Evolutionary conservation across 176 grass and related monocot species (phyloP).

Genomic region (Hordeum marinum): DNA sequence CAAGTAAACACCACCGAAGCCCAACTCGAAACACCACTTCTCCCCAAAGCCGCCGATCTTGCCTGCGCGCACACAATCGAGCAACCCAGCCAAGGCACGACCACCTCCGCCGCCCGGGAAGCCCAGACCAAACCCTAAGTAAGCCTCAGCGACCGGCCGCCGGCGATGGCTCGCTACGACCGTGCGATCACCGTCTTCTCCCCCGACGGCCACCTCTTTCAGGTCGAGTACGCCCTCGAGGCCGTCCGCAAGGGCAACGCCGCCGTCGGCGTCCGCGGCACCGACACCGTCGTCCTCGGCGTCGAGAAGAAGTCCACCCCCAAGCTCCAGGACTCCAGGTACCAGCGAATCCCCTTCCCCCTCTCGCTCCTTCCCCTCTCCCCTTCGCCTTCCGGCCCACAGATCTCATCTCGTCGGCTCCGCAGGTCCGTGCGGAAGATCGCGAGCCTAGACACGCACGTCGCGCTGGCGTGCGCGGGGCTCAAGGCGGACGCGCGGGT

Average conservation of each 20-base stretch:
- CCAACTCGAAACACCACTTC: slow-evolving; percentile 13
- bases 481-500: slow-evolving; percentile 95
- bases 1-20: background rate
- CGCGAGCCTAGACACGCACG: slow-evolving; percentile 80
- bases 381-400: background rate
- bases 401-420: background rate
- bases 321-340: slow-evolving; percentile 98
- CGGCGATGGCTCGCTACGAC: slow-evolving; percentile 93
- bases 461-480: slow-evolving; percentile 93
- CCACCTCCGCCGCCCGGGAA: slow-evolving; percentile 18
- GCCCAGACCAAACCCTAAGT: slow-evolving; percentile 44
- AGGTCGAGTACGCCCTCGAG: slow-evolving; percentile 99
- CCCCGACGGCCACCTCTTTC: slow-evolving; percentile 98
- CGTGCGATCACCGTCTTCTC: slow-evolving; percentile 99
- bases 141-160: background rate
- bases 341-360: background rate
- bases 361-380: no score
- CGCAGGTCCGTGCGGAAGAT: slow-evolving; percentile 81
- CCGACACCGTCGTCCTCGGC: slow-evolving; percentile 92
- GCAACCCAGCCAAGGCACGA: background rate
- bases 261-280: slow-evolving; percentile 91
- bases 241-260: slow-evolving; percentile 99
- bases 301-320: slow-evolving; percentile 99
- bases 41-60: background rate
- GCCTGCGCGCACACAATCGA: background rate